A percentile compares a stretch with the other conserved stretches of the same genome.
phyloP scores from a whole-genome alignment of 345 rosid species.

The Murraya paniculata region DNA sequence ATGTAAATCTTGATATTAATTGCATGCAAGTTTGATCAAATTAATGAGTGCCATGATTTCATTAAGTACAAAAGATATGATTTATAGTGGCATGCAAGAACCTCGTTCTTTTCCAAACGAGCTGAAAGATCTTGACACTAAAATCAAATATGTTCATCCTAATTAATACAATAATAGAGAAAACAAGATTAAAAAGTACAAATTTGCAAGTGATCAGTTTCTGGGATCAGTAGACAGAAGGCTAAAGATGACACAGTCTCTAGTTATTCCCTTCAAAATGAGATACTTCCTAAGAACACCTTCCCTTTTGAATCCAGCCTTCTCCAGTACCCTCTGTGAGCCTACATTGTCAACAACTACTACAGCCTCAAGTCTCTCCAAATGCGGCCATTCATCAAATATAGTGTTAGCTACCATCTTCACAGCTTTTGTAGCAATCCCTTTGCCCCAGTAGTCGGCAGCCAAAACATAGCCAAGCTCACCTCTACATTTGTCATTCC shows the following conservation, averaged over 20 bases:
- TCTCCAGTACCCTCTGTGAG: conserved; percentile 62
- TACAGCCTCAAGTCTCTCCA: conserved; percentile 65
- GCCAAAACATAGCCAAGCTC: conserved; percentile 54
- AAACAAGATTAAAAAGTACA: not conserved
- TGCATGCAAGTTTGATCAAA: not conserved
- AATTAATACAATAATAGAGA: not conserved
- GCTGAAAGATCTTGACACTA: too few species aligned
- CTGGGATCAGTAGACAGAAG: conserved; percentile 50
- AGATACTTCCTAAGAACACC: conserved; percentile 55
- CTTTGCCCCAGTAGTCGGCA: conserved; percentile 54
- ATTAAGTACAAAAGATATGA: not conserved
- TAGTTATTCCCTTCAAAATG: conserved; percentile 39
- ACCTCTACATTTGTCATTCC: conserved; percentile 39
- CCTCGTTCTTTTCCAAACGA: too few species aligned
- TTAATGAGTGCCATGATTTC: not conserved
- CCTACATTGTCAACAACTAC: conserved; percentile 55
- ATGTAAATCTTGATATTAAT: not conserved
- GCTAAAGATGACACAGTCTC: conserved; percentile 63
- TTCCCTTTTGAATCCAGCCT: conserved; percentile 64
- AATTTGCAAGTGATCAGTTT: not conserved
- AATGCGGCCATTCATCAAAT: conserved; percentile 45
- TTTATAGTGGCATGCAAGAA: too few species aligned
- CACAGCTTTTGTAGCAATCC: conserved; percentile 53
- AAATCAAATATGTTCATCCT: not conserved
- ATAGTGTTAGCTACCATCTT: conserved; percentile 38